Conservation (phyloP, 2,329 filamentous ascomycete genomes). For the Aspergillus fructus region DNA sequence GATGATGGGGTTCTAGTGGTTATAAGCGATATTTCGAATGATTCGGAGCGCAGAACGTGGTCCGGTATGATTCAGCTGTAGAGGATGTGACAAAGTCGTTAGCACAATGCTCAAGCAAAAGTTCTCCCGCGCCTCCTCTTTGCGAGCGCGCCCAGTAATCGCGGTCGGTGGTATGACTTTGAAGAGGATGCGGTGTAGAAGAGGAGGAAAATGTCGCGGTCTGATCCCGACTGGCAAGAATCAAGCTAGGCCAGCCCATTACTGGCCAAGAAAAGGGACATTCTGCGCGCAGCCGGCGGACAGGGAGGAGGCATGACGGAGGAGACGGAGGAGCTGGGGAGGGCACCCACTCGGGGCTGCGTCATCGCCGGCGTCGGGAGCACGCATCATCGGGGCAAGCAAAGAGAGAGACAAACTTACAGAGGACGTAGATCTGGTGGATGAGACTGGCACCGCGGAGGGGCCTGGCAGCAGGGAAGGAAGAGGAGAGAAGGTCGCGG, state of each 20-base stretch:
- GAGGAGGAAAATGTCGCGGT: neutral
- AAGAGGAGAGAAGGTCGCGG: neutral
- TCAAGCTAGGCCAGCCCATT: neutral
- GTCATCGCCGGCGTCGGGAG: slow-evolving; percentile 14
- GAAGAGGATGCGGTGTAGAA: neutral
- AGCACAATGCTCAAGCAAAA: slow-evolving; percentile 1
- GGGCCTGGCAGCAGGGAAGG: neutral
- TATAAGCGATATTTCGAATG: neutral
- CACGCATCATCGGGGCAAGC: neutral
- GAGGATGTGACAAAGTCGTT: neutral
- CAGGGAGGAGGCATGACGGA: neutral
- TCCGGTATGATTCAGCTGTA: neutral
- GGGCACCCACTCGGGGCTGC: slow-evolving; percentile 4
- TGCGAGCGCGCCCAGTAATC: neutral
- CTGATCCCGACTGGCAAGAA: neutral
- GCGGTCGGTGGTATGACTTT: neutral
- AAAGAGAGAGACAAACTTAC: neutral
- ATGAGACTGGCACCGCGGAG: slow-evolving; percentile 4
- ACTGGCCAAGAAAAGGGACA: neutral
- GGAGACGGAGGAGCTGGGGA: neutral
- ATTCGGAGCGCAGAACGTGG: neutral
- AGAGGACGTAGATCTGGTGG: neutral
- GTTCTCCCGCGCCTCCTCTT: neutral
- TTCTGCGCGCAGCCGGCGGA: neutral
- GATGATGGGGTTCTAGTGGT: neutral